These are phyloP conservation scores for Tricholoma hemisulphureum DNA, from an alignment of 768 basidiomycete genomes.

Conservation along the genomic window DNA sequence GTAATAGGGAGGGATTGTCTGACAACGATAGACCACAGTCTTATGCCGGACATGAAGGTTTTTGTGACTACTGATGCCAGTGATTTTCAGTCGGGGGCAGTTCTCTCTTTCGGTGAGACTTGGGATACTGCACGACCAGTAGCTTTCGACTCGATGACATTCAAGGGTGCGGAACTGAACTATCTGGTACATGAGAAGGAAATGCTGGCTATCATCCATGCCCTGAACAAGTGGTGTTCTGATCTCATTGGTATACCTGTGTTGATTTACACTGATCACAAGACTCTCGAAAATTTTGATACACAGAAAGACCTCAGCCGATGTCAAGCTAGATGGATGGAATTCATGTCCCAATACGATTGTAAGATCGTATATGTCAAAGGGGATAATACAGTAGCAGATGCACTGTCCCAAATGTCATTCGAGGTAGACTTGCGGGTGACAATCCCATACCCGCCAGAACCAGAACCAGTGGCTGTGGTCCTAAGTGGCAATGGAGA, in stretches of 20 bases:
- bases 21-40: slow-evolving; percentile 25
- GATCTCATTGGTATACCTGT: slow-evolving; percentile 15
- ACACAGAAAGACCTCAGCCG: slow-evolving; percentile 12
- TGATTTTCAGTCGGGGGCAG: slow-evolving; percentile 22
- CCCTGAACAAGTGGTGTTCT: slow-evolving; percentile 20
- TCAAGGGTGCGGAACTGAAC: too few relatives aligned
- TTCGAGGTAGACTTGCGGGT: background rate
- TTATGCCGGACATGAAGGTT: slow-evolving; percentile 18
- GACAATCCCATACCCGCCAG: background rate
- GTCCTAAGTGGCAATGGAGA: background rate
- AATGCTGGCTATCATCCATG: slow-evolving; percentile 30
- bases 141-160: slow-evolving; percentile 22
- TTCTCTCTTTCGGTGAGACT: slow-evolving; percentile 24
- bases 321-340: slow-evolving; percentile 32
- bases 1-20: slow-evolving; percentile 23
- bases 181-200: too few relatives aligned
- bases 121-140: slow-evolving; percentile 30
- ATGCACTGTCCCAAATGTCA: slow-evolving; percentile 28
- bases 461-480: background rate
- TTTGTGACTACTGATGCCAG: slow-evolving; percentile 30
- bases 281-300: slow-evolving; percentile 25
- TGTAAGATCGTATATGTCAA: slow-evolving; percentile 29
- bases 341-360: slow-evolving; percentile 36
- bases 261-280: slow-evolving; percentile 32
- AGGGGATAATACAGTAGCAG: slow-evolving; percentile 32